These are phyloP conservation scores for Hymenoscyphus albidus DNA, from an alignment of 2,329 filamentous ascomycete species.

Conservation along the genomic window DNA sequence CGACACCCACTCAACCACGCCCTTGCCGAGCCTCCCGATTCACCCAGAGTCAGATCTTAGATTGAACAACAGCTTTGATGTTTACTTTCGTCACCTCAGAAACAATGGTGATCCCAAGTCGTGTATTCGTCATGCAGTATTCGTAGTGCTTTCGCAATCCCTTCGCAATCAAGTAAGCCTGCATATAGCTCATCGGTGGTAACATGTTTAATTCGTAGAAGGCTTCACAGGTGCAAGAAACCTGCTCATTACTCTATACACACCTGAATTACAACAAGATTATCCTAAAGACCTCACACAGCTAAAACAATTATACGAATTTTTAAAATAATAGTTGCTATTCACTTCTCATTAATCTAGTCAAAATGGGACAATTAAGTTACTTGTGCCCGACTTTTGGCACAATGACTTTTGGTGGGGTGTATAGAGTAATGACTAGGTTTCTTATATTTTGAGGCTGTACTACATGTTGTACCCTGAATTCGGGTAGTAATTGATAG, in stretches of 20 bases:
- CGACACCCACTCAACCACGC: neutral
- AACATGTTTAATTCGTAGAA: neutral
- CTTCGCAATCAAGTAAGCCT: conserved; percentile 2
- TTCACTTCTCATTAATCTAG: no score
- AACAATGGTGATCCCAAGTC: neutral
- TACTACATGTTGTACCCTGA: neutral
- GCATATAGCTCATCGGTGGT: neutral
- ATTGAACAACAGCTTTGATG: neutral
- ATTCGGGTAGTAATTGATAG: neutral
- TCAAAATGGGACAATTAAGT: no score
- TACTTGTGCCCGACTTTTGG: no score
- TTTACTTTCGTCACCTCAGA: neutral
- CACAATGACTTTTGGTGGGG: no score
- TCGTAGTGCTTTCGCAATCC: neutral
- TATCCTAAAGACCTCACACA: no score
- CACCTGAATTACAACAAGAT: no score
- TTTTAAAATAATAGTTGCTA: no score
- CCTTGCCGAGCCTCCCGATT: neutral
- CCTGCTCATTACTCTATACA: no score
- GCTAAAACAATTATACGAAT: no score
- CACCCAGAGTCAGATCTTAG: neutral
- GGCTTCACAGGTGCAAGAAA: neutral
- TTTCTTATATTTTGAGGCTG: neutral
- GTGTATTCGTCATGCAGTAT: neutral
- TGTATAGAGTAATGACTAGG: no score